Conservation (phyloP, 805 yeast genomes). For the Jamesozyma piceae region DNA sequence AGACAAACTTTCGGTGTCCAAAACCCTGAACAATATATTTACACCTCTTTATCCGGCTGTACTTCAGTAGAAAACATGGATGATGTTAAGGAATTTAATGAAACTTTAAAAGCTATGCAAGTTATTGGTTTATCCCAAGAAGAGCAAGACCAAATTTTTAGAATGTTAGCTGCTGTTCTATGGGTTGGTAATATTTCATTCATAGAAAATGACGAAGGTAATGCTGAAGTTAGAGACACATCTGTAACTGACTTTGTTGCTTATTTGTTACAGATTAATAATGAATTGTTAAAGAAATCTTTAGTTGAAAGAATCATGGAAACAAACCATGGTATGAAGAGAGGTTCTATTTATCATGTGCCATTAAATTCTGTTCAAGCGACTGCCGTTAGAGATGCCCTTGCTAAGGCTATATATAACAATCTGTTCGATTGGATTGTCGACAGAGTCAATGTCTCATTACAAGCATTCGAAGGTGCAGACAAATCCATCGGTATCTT, state of each 20-base stretch:
- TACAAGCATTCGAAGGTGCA: constrained; percentile 44
- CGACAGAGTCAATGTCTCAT: constrained; percentile 73
- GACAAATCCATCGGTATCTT: constrained; percentile 80
- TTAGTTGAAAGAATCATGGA: constrained; percentile 77
- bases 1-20: constrained; percentile 84
- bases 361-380: constrained; percentile 91
- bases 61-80: constrained; percentile 79
- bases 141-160: constrained; percentile 87
- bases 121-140: constrained; percentile 71
- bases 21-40: constrained; percentile 83
- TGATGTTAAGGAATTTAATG: constrained; percentile 69
- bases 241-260: constrained; percentile 94
- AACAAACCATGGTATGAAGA: constrained; percentile 77
- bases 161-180: constrained; percentile 71
- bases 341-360: constrained; percentile 91
- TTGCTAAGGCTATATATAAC: constrained; percentile 88
- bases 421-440: constrained; percentile 96
- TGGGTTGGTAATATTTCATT: constrained; percentile 95
- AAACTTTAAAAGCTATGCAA: constrained; percentile 77
- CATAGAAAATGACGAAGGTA: constrained; percentile 77
- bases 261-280: constrained; percentile 73
- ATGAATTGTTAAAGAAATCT: constrained; percentile 54
- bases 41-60: constrained; percentile 81
- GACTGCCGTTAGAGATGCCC: constrained; percentile 86
- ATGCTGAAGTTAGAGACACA: constrained; percentile 70